A percentile compares a stretch with the other conserved stretches of the same genome.
These are phyloP conservation scores for Pichia sp. DNA, from an alignment of 1,139 yeast genomes.

Conservation along the genomic window DNA sequence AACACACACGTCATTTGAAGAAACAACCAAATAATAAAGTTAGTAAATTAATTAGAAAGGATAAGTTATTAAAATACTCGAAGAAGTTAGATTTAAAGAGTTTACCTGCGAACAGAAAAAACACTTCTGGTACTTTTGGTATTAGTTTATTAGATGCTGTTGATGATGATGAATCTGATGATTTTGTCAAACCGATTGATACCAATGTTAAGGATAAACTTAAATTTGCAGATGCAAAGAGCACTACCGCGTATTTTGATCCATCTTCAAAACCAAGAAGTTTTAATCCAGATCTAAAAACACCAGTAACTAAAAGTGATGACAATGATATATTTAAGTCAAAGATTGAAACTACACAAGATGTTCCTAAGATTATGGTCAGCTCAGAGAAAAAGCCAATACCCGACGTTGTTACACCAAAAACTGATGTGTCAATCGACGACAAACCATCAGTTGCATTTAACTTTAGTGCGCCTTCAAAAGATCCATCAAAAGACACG, in stretches of 20 bases:
- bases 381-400: background rate
- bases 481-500: background rate
- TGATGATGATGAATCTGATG: slow-evolving; percentile 18
- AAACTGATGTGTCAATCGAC: background rate
- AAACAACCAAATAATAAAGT: slow-evolving; percentile 14
- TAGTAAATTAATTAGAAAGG: slow-evolving; percentile 1
- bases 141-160: slow-evolving; percentile 17
- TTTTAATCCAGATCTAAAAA: slow-evolving; percentile 9
- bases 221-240: slow-evolving; percentile 17
- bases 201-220: slow-evolving; percentile 14
- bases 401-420: background rate
- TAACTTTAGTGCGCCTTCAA: slow-evolving; percentile 1
- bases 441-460: slow-evolving; percentile 19
- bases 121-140: slow-evolving; percentile 24
- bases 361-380: background rate
- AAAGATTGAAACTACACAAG: background rate
- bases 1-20: slow-evolving; percentile 24
- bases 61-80: background rate
- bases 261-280: slow-evolving; percentile 20
- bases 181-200: slow-evolving; percentile 16
- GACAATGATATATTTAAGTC: background rate
- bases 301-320: background rate
- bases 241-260: slow-evolving; percentile 14
- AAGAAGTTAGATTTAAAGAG: background rate
- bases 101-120: slow-evolving; percentile 21